phyloP scores from a whole-genome alignment of 805 yeast genomes.

The Candida nitratophila region DNA sequence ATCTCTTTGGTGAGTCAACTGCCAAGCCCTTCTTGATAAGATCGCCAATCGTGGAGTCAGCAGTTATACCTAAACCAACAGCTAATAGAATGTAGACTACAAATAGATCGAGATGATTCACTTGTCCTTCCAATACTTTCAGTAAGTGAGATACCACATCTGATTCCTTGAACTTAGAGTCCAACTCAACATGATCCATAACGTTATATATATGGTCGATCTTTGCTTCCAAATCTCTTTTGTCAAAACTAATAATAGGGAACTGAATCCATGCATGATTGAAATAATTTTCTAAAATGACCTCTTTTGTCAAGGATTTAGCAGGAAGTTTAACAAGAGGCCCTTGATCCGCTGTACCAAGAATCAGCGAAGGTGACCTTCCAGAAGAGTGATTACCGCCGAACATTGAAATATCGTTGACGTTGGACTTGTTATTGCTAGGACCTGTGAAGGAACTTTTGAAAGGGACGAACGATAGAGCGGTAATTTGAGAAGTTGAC shows the following conservation, averaged over 20 bases:
- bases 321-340: slow-evolving; percentile 3
- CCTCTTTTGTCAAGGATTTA: not conserved
- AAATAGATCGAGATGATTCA: slow-evolving; percentile 10
- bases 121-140: not conserved
- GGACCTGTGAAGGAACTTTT: not conserved
- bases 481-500: not conserved
- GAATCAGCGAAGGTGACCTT: not conserved
- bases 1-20: slow-evolving; percentile 1
- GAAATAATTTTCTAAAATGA: slow-evolving; percentile 6
- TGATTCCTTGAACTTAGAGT: not conserved
- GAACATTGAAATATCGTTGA: slow-evolving; percentile 10
- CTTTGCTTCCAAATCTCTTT: not conserved
- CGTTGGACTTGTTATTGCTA: not conserved
- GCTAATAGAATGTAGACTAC: slow-evolving; percentile 9
- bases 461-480: not conserved
- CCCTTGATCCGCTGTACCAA: not conserved
- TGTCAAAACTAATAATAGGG: slow-evolving; percentile 5
- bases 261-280: slow-evolving; percentile 11
- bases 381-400: not conserved
- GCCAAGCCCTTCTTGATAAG: not conserved
- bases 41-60: not conserved
- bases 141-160: not conserved
- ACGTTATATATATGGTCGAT: not conserved
- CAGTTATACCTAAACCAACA: slow-evolving; percentile 9
- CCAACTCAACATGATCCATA: not conserved